These are phyloP conservation scores for Tagetes patula DNA, from an alignment of 129 eudicot species.

Conservation along the genomic window DNA sequence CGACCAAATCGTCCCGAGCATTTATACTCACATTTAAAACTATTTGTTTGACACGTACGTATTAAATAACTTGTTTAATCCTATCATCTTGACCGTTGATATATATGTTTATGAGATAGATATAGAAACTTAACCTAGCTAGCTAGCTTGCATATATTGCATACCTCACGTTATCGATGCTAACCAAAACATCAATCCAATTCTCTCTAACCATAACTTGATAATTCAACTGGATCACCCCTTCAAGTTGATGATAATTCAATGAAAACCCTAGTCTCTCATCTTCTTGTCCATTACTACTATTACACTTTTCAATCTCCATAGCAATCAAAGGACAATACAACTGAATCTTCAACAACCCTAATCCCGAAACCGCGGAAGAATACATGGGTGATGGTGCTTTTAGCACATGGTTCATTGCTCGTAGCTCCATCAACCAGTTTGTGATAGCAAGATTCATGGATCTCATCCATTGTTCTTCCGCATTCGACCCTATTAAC, in stretches of 20 bases:
- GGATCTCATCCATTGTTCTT: slow-evolving; percentile 82
- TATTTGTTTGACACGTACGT: too few relatives aligned
- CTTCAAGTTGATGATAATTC: slow-evolving; percentile 77
- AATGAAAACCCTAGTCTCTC: slow-evolving; percentile 60
- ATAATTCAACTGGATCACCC: slow-evolving; percentile 74
- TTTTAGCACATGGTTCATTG: slow-evolving; percentile 27
- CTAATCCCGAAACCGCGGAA: slow-evolving; percentile 45
- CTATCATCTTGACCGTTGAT: too few relatives aligned
- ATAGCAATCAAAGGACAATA: slow-evolving; percentile 87
- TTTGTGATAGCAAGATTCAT: slow-evolving; percentile 72
- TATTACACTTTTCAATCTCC: slow-evolving; percentile 53
- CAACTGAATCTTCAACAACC: slow-evolving; percentile 84
- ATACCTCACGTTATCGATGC: slow-evolving; percentile 86
- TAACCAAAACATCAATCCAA: slow-evolving; percentile 77
- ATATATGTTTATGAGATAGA: too few relatives aligned
- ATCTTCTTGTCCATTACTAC: slow-evolving; percentile 44
- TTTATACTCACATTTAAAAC: too few relatives aligned
- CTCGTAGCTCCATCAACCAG: slow-evolving; percentile 58
- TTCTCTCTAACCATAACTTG: slow-evolving; percentile 55
- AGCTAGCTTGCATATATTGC: not conserved
- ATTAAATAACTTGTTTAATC: too few relatives aligned
- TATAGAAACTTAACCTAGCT: not conserved
- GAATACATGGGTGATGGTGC: slow-evolving; percentile 74
- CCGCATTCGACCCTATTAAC: slow-evolving; percentile 57
- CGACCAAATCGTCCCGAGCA: too few relatives aligned